Base-by-base conservation (phyloP, 2,329 filamentous ascomycete genomes). In the Ophiostoma novo-ulmi region DNA sequence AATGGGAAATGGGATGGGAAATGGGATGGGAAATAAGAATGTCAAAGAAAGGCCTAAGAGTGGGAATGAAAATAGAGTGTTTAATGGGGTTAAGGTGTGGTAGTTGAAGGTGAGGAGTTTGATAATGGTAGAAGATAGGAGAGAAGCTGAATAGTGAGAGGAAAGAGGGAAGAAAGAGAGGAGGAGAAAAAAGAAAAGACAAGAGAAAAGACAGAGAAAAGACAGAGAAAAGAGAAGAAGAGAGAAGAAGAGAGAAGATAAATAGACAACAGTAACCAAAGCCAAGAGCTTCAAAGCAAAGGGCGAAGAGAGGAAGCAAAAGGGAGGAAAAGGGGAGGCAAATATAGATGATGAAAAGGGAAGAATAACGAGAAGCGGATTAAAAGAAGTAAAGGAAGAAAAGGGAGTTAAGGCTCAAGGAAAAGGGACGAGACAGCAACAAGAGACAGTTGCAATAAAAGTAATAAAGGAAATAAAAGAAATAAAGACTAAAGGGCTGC, bases 401-500 rank as follows among this genome's bases (percentile, higher is more conserved):
- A 41, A 67, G 10, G 63, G 66, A 2, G 39, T 65, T 41, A 52
- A 31, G 31, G 31, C 31, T 31, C 31, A 31, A 31, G 31, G 38
- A 52, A 64, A 35, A 67, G 64, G 36, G 39, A 20, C 22, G 39
- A 58, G 52, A 66, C 31, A 64, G 48, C 31, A 26, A 52, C 22
- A 38, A 61, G 63, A 44, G 36, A 36, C 26, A 36, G 26, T 35
- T 35, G 58, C 26, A 63, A 63, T 63, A 35, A 63, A 63, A 63
- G 58, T 63, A 63, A 63, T 63, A 63, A 20, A 63, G 13, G 22
- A 26, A 63, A 63, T 63, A 35, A 64, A 52, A 26, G n/a, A 41
- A 68, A 26, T 22, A 67, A 67, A 48, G 35, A 39, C n/a, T 11
- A 44, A 41, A 63, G 65, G 55, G 69, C 55, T 68, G 55, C 69